Evolutionary conservation across 257 asterid species (phyloP), one percentile per base, ranked within the genome.

Genomic region (Capsicum rhomboideum): DNA sequence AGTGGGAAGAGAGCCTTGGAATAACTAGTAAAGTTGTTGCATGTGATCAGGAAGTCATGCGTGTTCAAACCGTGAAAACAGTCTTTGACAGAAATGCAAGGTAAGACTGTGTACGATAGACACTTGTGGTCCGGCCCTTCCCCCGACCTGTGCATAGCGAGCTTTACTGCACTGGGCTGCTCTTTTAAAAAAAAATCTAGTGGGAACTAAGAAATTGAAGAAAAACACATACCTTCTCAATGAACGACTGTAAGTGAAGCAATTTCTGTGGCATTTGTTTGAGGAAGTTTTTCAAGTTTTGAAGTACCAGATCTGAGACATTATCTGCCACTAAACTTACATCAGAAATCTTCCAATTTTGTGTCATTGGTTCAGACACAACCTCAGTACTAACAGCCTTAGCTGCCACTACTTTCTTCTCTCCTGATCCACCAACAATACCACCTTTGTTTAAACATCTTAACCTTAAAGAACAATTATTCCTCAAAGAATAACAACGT

Each of bases 151-250:
- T 3, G 40, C 40, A 34, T 34, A 34, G 40, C 40, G 40, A 34
- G 4, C 40, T 34, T 34, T 34, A 34, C 2, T 34, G 40, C 0
- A 34, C 4, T 5, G 40, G 4, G 4, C 40, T 34, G 40, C 2
- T n/a, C n/a, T n/a, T n/a, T n/a, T 34, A 34, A 34, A 34, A 34
- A 31, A 34, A 34, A 34, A 34, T 34, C 40, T 34, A 34, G 40
- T 34, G 40, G 4, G 40, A 34, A 34, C 40, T 34, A 34, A 34
- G 40, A 34, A 34, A 34, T 34, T 34, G 4, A 34, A 34, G 40
- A 34, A 34, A 34, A 34, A 4, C 4, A 4, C 3, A 18, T 82
- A 95, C 98, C 97, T 94, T 95, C 82, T 95, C 96, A 28, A 93
- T 42, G 40, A 86, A 83, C 91, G 90, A 88, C 87, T 95, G 93